Evolutionary conservation across 768 basidiomycete species (phyloP), one percentile per base, ranked within the genome.

Genomic region (Leccinum subtestaceum): DNA sequence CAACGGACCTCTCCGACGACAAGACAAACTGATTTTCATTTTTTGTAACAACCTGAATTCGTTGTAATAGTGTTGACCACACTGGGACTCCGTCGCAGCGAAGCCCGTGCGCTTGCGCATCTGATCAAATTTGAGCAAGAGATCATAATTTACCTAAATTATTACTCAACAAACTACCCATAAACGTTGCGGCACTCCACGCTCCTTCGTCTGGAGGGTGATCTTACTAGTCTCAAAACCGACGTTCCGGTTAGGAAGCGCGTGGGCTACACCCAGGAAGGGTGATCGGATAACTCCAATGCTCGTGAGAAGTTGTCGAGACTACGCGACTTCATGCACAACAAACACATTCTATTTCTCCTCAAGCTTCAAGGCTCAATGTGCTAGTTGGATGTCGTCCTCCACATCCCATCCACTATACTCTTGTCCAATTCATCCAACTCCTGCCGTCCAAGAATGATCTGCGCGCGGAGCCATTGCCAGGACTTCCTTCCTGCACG

Each of bases 21-120:
- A 43, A 43, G n/a, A 11, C 10, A 11, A 31, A 31, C 31, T 31
- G 31, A 10, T 10, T 40, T n/a, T 17, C 38, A 40, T n/a, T 17
- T 43, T 43, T 19, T 4, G n/a, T 43, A 43, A 43, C n/a, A 11
- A n/a, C 40, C 40, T 43, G n/a, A 43, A n/a, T 29, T 29, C 8
- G 29, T 29, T 29, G 29, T 29, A 29, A 29, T 29, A 29, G 8
- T 29, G 60, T 81, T 76, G 1, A 82, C 56, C 5, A 59, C 0
- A 34, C 52, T 52, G 5, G 21, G 21, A 21, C 21, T 81, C 79
- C 0, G 80, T 79, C 6, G 62, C 59, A 4, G 68, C 58, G 57
- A 80, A 80, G 10, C 80, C 80, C 0, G 78, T 80, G 62, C 75
- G 77, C 57, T 77, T 72, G 38, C 62, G 74, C 38, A 66, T 62